Percentiles rank a stretch among this genome's conserved stretches.
phyloP scores from a whole-genome alignment of 768 basidiomycete species.

The Xerocomellus chrysenteron region DNA sequence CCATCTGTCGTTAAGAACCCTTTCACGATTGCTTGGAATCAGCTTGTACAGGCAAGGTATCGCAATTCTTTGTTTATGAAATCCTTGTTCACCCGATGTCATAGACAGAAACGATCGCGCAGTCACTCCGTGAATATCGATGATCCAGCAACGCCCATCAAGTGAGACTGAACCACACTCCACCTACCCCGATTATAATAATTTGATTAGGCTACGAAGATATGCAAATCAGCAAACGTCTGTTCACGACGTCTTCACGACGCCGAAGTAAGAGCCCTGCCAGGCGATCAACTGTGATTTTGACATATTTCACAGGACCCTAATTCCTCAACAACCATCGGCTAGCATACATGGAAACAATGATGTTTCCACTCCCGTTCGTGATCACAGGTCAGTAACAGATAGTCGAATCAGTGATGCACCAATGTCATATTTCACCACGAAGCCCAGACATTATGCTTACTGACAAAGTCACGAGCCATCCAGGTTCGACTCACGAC shows the following conservation, averaged over 20 bases:
- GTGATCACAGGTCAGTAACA: constrained; percentile 10
- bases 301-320: not conserved
- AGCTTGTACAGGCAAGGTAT: constrained; percentile 18
- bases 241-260: constrained; percentile 4
- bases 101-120: constrained; percentile 27
- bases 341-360: not conserved
- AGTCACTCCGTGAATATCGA: constrained; percentile 18
- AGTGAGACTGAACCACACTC: constrained; percentile 15
- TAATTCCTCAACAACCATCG: not conserved
- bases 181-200: not conserved
- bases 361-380: not conserved
- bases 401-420: not conserved
- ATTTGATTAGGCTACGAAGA: constrained; percentile 8
- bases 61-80: not conserved
- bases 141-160: constrained; percentile 13
- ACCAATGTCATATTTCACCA: constrained; percentile 1
- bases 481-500: not conserved
- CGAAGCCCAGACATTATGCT: constrained; percentile 4
- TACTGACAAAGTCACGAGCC: not conserved
- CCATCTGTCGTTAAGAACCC: constrained; percentile 11
- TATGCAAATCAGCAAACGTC: not conserved
- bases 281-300: not conserved
- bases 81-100: not conserved
- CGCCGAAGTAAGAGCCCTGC: not conserved
- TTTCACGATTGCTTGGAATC: constrained; percentile 24